Evolutionary conservation across 352 stramenopile genomes (phyloP), one percentile per base, ranked within the genome.

Genomic region (Thalassiosira exigua): DNA sequence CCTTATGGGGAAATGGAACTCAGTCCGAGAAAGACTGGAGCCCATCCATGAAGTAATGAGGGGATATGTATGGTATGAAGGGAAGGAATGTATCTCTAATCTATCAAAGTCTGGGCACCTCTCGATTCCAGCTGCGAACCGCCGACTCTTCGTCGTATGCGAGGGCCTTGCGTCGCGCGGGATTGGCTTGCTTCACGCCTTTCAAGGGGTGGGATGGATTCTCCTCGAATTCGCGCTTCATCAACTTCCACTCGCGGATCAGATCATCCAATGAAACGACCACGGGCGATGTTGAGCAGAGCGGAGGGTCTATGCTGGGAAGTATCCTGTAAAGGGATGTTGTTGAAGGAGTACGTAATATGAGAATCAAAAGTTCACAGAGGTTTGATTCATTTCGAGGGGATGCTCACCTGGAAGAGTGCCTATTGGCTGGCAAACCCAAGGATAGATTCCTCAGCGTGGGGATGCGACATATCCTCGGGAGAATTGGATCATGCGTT

Each of bases 261-360:
- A 84, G 56, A 29, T 33, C 75, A 79, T 84, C 75, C 61, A 84
- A 84, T 79, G 61, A 76, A 67, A 59, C 68, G 61, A 46, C 48
- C 30, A 61, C 69, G 29, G n/a, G n/a, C 5, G 53, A 33, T 51
- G 57, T 57, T 24, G 68, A 42, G 17, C 48, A 57, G 17, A 65
- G 41, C 68, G 73, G 33, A 61, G 56, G 26, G 29, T 41, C 66
- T 14, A 84, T 36, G 21, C 33, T 75, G 29, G 75, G 75, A 39
- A 72, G 46, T 14, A 30, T 67, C 26, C 75, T 82, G 44, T 2
- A 44, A 26, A 12, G 30, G 7, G 14, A 59, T 12, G 42, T 7
- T 61, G 41, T 1, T 42, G 59, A 30, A 19, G 27, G 27, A 53
- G 46, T 62, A n/a, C 32, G 27, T 7, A 22, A 36, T 24, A 19